Evolutionary conservation across 2,329 filamentous ascomycete genomes (phyloP).

Genomic region (Graphiopsis chlorocephala): DNA sequence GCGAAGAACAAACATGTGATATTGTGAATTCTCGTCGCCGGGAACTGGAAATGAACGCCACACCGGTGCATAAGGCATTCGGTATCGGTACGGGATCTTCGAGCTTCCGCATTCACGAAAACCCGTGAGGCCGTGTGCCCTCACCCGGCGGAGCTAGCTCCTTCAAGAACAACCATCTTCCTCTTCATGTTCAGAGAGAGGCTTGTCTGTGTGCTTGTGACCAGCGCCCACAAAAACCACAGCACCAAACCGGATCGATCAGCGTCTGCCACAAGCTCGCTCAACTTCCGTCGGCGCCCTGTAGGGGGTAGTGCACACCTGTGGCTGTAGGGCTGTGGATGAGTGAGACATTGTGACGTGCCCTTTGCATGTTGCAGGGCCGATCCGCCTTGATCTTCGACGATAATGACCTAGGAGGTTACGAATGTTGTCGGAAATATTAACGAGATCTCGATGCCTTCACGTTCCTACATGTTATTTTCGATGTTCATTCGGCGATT

Average conservation of each 20-base stretch:
- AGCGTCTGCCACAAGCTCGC: neutral
- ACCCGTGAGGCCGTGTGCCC: neutral
- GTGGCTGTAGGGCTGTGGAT: slow-evolving; percentile 3
- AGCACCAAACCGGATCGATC: neutral
- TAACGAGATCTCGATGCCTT: neutral
- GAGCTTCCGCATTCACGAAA: neutral
- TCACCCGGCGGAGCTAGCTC: neutral
- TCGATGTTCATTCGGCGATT: neutral
- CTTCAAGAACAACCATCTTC: neutral
- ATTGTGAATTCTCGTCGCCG: neutral
- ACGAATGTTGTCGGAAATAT: neutral
- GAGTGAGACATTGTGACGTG: neutral
- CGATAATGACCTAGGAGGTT: neutral
- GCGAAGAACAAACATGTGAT: neutral
- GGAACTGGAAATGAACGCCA: neutral
- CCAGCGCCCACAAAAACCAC: neutral
- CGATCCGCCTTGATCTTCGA: slow-evolving; percentile 3
- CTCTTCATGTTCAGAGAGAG: neutral
- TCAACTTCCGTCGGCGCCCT: neutral
- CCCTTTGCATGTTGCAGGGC: neutral
- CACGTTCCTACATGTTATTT: neutral
- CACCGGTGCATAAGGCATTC: neutral
- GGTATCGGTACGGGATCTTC: neutral
- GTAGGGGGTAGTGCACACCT: neutral
- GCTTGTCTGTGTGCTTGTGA: neutral